phyloP scores from a whole-genome alignment of 140 eudicot species.

The Ambrosia hybrid region DNA sequence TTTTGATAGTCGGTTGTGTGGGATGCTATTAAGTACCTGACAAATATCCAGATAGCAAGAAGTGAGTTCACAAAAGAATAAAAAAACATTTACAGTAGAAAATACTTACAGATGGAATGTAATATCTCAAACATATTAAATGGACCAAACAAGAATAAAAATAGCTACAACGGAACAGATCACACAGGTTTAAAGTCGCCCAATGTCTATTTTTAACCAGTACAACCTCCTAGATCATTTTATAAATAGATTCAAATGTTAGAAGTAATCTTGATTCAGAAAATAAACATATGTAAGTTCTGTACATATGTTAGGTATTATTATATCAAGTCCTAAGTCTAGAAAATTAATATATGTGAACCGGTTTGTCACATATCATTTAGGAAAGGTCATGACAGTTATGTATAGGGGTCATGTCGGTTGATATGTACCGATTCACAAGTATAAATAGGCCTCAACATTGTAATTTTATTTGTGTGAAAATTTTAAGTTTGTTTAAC shows the following conservation, averaged over 20 bases:
- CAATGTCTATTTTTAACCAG: background rate
- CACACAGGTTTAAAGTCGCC: constrained; percentile 2
- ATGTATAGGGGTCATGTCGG: too few relatives aligned
- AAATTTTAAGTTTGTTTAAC: too few relatives aligned
- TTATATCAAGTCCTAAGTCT: too few relatives aligned
- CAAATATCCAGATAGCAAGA: constrained; percentile 14
- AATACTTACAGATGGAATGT: background rate
- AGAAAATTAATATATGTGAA: too few relatives aligned
- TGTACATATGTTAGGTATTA: too few relatives aligned
- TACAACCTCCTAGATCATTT: constrained; percentile 2
- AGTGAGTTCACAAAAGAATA: background rate
- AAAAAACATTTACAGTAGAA: background rate
- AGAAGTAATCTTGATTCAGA: too few relatives aligned
- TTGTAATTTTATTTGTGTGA: too few relatives aligned
- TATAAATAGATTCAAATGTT: background rate
- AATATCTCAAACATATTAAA: background rate
- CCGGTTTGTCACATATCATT: too few relatives aligned
- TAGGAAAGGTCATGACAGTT: too few relatives aligned
- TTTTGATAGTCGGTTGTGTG: constrained; percentile 95
- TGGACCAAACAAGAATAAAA: background rate
- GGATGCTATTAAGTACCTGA: constrained; percentile 97
- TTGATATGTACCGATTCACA: too few relatives aligned
- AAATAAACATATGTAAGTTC: too few relatives aligned
- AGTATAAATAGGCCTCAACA: too few relatives aligned
- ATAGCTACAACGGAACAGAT: background rate